Percentiles rank a stretch among this genome's conserved stretches.
These are phyloP conservation scores for Harrya chromipes DNA, from an alignment of 768 basidiomycete species.

Conservation along the genomic window DNA sequence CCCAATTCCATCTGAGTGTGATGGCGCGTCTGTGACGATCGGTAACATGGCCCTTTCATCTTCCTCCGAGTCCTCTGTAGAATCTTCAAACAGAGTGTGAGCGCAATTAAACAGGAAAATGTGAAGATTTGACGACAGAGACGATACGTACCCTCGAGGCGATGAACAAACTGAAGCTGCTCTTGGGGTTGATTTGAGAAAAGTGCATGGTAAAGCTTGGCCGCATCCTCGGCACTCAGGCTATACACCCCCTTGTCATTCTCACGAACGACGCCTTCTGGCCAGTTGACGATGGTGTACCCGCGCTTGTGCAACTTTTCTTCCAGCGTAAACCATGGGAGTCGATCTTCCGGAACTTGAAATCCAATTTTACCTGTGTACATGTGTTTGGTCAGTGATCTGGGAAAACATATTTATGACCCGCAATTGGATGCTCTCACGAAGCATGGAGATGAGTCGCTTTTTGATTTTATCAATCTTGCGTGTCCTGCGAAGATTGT, in stretches of 20 bases:
- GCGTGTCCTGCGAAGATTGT: not conserved
- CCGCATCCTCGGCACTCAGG: not conserved
- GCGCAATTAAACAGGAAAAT: too few relatives aligned
- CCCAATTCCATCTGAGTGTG: too few relatives aligned
- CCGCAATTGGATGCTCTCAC: not conserved
- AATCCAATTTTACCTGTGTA: not conserved
- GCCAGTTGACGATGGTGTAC: not conserved
- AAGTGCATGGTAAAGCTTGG: not conserved
- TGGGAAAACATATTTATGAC: not conserved
- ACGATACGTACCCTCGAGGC: not conserved
- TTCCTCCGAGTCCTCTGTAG: too few relatives aligned
- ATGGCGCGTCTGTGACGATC: too few relatives aligned
- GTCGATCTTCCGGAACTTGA: not conserved
- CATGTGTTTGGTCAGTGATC: not conserved
- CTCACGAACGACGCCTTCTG: not conserved
- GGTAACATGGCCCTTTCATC: too few relatives aligned
- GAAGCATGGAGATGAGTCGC: not conserved
- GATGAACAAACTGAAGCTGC: not conserved
- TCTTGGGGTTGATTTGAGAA: not conserved
- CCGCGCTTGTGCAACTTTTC: not conserved
- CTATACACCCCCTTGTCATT: slow-evolving; percentile 1
- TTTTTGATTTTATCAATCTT: not conserved
- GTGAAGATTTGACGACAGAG: too few relatives aligned
- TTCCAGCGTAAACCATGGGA: not conserved
- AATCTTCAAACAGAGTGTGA: not conserved